Percentiles rank a stretch among this genome's conserved stretches.
Evolutionary conservation across 2,329 filamentous ascomycete species (phyloP).

Genomic region (Sodiomyces alkalinus): DNA sequence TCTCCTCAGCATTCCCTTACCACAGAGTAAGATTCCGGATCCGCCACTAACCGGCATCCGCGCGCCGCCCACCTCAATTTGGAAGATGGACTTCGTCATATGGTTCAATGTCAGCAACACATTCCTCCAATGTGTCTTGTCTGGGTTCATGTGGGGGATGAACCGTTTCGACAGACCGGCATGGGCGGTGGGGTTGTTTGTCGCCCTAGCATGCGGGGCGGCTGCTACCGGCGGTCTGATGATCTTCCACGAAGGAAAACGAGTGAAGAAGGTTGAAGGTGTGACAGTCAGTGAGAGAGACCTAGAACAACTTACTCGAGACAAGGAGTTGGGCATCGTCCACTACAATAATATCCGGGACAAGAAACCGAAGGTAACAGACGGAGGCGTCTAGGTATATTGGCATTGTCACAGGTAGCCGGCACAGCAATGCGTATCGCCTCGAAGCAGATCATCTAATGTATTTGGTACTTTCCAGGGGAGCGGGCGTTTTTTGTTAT

Average conservation of each 20-base stretch:
- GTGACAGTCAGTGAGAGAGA: constrained; percentile 47
- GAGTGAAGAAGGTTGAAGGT: constrained; percentile 57
- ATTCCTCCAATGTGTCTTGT: constrained; percentile 57
- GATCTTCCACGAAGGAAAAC: constrained; percentile 56
- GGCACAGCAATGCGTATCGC: no score
- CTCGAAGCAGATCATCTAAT: no score
- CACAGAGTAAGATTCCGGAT: constrained; percentile 45
- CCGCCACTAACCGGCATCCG: constrained; percentile 57
- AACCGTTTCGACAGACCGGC: constrained; percentile 58
- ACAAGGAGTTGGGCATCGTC: constrained; percentile 38
- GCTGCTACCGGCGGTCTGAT: constrained; percentile 54
- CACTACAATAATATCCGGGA: constrained; percentile 44
- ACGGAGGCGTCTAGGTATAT: no score
- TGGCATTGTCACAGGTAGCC: no score
- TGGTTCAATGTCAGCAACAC: constrained; percentile 72
- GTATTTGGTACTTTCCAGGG: no score
- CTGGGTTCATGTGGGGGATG: constrained; percentile 71
- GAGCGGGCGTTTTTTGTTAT: no score
- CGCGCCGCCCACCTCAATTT: constrained; percentile 49
- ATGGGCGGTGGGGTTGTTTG: constrained; percentile 69
- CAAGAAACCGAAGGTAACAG: constrained; percentile 32
- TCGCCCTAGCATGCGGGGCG: constrained; percentile 56
- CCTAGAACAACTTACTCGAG: constrained; percentile 29
- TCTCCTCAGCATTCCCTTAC: constrained; percentile 42
- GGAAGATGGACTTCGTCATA: constrained; percentile 69